Base-by-base conservation (phyloP, 306 rosid species). In the Quercus suber region DNA sequence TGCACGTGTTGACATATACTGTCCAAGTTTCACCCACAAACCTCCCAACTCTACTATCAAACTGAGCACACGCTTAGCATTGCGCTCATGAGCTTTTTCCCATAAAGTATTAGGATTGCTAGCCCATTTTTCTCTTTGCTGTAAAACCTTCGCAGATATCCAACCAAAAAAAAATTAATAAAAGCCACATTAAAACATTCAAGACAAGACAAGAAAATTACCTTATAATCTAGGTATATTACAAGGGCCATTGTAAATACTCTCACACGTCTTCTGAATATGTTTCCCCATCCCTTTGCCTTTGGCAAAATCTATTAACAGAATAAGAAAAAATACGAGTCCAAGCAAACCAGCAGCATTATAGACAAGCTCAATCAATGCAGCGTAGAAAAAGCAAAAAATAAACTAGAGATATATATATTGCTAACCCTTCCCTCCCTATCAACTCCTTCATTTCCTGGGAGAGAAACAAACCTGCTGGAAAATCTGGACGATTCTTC, bases 1-100 rank as follows among this genome's bases (percentile, higher is more conserved):
- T 55, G 99, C 99, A 33, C 98, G 92, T 17, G 99, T 93, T 64
- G 99, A 96, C 82, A 96, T 78, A 84, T 93, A 96, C 85, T 96
- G 99, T 77, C 99, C 99, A 73, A 96, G 90, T 86, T 96, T 96
- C 81, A 96, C 98, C 99, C 99, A 96, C 92, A 96, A 81, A 77
- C 99, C 98, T 88, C 91, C 99, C 89, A 96, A 81, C 88, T 90
- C 92, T 77, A 93, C 73, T 45, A 96, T 91, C 89, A 96, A 80
- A 81, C 73, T 88, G 74, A 96, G 87, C 76, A 87, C 87, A 51
- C 99, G 91, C 86, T 76, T 91, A 76, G 99, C 99, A 88, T 96
- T 93, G 78, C 98, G 92, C 84, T 91, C 87, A 37, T 96, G 99
- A 56, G 93, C 98, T 80, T 79, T 93, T 83, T 88, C 97, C 99